phyloP scores from a whole-genome alignment of 345 rosid genomes.

The Eucalyptus pauciflora region DNA sequence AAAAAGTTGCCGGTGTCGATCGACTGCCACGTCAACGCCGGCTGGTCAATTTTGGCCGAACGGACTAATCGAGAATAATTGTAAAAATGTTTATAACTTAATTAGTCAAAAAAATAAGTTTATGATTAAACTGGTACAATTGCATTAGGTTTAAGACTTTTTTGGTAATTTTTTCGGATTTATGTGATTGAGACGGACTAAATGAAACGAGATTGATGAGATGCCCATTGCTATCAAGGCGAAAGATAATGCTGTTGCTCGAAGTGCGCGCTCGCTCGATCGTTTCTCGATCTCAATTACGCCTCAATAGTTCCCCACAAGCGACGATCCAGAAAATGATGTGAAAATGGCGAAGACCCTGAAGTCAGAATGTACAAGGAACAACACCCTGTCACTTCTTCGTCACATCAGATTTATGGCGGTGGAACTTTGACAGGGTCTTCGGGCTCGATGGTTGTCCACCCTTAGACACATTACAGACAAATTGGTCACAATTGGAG shows the following conservation, averaged over 20 bases:
- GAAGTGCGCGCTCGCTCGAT: background rate
- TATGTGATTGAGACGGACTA: rapidly evolving
- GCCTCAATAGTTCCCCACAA: rapidly evolving
- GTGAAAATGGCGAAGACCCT: background rate
- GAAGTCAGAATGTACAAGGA: background rate
- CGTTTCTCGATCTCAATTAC: background rate
- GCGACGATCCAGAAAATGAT: background rate
- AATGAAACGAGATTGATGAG: background rate
- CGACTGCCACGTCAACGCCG: too few species aligned
- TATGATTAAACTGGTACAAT: too few species aligned
- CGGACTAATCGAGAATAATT: too few species aligned
- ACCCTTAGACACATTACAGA: rapidly evolving
- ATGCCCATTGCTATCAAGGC: rapidly evolving
- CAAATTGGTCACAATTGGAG: background rate
- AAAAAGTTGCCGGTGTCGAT: too few species aligned
- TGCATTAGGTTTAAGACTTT: rapidly evolving
- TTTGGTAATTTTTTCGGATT: too few species aligned
- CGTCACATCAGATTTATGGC: background rate
- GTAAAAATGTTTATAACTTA: too few species aligned
- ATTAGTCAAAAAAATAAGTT: too few species aligned
- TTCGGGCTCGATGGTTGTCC: background rate
- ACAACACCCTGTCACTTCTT: rapidly evolving
- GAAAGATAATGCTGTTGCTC: background rate
- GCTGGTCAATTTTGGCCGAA: too few species aligned
- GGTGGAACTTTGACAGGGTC: background rate